phyloP scores from a whole-genome alignment of 768 basidiomycete genomes.

The Kwoniella dejecticola region DNA sequence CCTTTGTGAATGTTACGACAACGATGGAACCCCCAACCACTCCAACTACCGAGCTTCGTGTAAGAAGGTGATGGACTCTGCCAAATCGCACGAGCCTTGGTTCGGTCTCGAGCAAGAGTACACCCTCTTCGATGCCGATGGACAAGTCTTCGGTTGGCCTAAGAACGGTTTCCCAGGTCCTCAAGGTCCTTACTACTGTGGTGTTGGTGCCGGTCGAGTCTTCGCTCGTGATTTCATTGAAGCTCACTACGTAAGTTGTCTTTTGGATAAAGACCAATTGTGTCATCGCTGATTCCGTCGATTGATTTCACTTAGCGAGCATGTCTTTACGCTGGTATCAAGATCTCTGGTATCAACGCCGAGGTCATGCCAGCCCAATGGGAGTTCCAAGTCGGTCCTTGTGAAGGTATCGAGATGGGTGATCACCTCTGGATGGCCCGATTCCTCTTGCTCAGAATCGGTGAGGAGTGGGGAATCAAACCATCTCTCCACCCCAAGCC shows the following conservation, averaged over 20 bases:
- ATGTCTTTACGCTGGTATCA: conserved; percentile 90
- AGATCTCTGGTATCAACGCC: conserved; percentile 98
- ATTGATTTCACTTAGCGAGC: conserved; percentile 40
- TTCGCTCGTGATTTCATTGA: conserved; percentile 98
- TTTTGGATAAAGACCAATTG: not conserved
- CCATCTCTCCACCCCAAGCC: conserved; percentile 99
- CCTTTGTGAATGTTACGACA: conserved; percentile 97
- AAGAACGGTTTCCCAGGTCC: conserved; percentile 99
- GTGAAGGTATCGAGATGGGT: conserved; percentile 96
- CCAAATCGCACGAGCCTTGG: conserved; percentile 71
- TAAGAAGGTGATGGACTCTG: conserved; percentile 85
- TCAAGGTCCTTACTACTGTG: conserved; percentile 99
- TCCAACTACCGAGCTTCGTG: conserved; percentile 94
- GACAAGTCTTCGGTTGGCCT: conserved; percentile 91
- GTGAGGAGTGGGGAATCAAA: conserved; percentile 96
- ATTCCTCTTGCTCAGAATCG: conserved; percentile 90
- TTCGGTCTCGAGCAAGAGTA: conserved; percentile 99
- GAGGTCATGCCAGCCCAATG: conserved; percentile 99
- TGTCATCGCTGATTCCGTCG: conserved; percentile 24
- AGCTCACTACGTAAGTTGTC: conserved; percentile 73
- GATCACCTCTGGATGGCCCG: conserved; percentile 99
- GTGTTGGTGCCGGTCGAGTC: conserved; percentile 98
- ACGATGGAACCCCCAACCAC: conserved; percentile 94
- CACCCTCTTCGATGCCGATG: conserved; percentile 93
- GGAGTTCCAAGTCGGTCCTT: conserved; percentile 99